Percentiles rank a stretch among this genome's conserved stretches.
phyloP scores from a whole-genome alignment of 2,329 filamentous ascomycete genomes.

The Trichoderma atrobrunneum region DNA sequence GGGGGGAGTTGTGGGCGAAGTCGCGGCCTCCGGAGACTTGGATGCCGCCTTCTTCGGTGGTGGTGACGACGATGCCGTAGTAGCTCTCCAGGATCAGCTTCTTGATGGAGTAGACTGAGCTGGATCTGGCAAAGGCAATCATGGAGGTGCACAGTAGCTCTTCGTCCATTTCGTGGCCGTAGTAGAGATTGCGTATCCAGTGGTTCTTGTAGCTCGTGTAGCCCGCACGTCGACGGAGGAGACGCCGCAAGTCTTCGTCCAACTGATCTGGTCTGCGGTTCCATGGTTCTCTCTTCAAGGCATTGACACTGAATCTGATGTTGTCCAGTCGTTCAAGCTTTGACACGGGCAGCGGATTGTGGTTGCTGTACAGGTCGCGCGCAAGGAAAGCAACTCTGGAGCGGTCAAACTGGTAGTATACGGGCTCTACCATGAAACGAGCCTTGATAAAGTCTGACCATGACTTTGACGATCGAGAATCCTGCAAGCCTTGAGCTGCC shows the following conservation, averaged over 20 bases:
- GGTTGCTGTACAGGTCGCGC: conserved; percentile 37
- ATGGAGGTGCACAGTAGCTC: conserved; percentile 41
- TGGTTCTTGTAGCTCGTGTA: conserved; percentile 29
- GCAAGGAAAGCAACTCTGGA: conserved; percentile 39
- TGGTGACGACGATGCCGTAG: conserved; percentile 30
- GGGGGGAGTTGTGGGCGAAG: conserved; percentile 48
- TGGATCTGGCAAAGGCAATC: conserved; percentile 41
- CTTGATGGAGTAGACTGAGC: conserved; percentile 34
- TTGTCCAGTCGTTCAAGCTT: conserved; percentile 30
- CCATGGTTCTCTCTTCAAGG: conserved; percentile 30
- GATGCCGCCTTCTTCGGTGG: conserved; percentile 22
- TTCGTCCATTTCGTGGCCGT: conserved; percentile 37
- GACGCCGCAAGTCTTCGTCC: conserved; percentile 29
- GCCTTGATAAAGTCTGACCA: conserved; percentile 49
- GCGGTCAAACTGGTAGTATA: conserved; percentile 48
- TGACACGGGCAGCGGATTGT: conserved; percentile 15
- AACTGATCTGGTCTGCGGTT: conserved; percentile 27
- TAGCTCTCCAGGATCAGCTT: conserved; percentile 33
- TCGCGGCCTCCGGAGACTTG: conserved; percentile 35
- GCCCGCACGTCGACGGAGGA: conserved; percentile 28
- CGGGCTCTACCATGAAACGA: conserved; percentile 44
- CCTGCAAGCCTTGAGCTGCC: conserved; percentile 26
- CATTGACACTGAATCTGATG: conserved; percentile 31
- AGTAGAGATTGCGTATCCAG: conserved; percentile 27
- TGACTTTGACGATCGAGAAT: conserved; percentile 32